Evolutionary conservation across 1,139 yeast species (phyloP).

Genomic region (Magnusiomyces tetraspermus): DNA sequence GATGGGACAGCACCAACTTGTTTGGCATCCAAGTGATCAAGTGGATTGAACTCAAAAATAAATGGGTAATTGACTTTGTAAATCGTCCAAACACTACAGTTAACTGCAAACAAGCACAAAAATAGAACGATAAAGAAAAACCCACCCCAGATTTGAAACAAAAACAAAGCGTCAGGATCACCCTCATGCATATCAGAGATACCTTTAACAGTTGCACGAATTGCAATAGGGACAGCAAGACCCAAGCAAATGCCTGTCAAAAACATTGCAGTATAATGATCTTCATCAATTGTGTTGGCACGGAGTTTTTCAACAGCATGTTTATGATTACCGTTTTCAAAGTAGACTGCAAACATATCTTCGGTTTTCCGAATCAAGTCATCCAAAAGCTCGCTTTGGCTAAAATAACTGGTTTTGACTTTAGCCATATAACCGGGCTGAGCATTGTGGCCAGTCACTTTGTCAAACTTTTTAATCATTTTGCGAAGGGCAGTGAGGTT

Average conservation of each 20-base stretch:
- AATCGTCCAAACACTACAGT: conserved; percentile 62
- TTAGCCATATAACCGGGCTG: conserved; percentile 50
- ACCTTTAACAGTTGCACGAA: conserved; percentile 45
- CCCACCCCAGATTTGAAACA: conserved; percentile 90
- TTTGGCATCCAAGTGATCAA: conserved; percentile 56
- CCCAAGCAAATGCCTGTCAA: conserved; percentile 57
- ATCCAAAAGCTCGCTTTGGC: conserved; percentile 57
- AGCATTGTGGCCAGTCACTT: conserved; percentile 45
- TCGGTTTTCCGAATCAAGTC: conserved; percentile 54
- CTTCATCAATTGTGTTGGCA: conserved; percentile 36
- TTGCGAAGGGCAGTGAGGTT: conserved; percentile 86
- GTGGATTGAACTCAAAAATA: conserved; percentile 77
- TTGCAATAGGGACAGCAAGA: conserved; percentile 53
- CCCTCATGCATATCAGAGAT: conserved; percentile 27
- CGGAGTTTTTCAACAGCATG: conserved; percentile 65
- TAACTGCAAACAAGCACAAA: conserved; percentile 53
- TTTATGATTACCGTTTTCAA: conserved; percentile 66
- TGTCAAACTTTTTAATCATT: conserved; percentile 82
- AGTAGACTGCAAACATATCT: conserved; percentile 54
- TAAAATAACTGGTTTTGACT: conserved; percentile 47
- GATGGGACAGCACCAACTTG: conserved; percentile 61
- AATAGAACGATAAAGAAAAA: conserved; percentile 58
- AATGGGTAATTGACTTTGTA: conserved; percentile 81
- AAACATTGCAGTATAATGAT: conserved; percentile 29
- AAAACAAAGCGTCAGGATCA: conserved; percentile 32